Percentiles rank a stretch among this genome's conserved stretches.
These are phyloP conservation scores for Eucalyptus lansdowneana DNA, from an alignment of 345 rosid genomes.

Conservation along the genomic window DNA sequence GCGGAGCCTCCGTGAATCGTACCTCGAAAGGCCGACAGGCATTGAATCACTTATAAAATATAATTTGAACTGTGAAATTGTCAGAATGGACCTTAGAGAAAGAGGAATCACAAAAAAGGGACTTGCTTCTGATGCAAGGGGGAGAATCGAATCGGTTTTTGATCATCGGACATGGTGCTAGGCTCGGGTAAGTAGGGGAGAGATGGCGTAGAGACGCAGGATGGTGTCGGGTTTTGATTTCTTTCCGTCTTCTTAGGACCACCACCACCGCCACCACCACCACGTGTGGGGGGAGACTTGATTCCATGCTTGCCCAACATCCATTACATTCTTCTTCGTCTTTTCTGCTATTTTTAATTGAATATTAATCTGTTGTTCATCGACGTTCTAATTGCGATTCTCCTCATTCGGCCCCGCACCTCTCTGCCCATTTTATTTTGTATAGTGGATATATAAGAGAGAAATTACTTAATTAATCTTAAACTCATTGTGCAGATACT, in stretches of 20 bases:
- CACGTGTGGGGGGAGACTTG: neutral
- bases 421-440: too few relatives aligned
- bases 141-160: neutral
- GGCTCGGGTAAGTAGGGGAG: neutral
- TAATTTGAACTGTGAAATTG: neutral
- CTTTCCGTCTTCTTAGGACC: neutral
- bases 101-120: neutral
- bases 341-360: neutral
- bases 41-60: neutral
- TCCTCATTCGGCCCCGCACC: too few relatives aligned
- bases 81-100: neutral
- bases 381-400: too few relatives aligned
- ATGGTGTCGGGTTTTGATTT: neutral
- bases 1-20: neutral
- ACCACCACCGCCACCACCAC: fast-evolving
- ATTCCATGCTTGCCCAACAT: neutral
- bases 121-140: neutral
- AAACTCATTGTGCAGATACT: too few relatives aligned
- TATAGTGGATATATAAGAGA: too few relatives aligned
- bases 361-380: too few relatives aligned
- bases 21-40: neutral
- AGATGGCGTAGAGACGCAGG: neutral
- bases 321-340: neutral
- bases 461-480: too few relatives aligned
- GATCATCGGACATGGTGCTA: neutral